A percentile compares a stretch with the other conserved stretches of the same genome.
Conservation (phyloP, 2,329 filamentous ascomycete genomes). For the Fusarium pseudonygamai region DNA sequence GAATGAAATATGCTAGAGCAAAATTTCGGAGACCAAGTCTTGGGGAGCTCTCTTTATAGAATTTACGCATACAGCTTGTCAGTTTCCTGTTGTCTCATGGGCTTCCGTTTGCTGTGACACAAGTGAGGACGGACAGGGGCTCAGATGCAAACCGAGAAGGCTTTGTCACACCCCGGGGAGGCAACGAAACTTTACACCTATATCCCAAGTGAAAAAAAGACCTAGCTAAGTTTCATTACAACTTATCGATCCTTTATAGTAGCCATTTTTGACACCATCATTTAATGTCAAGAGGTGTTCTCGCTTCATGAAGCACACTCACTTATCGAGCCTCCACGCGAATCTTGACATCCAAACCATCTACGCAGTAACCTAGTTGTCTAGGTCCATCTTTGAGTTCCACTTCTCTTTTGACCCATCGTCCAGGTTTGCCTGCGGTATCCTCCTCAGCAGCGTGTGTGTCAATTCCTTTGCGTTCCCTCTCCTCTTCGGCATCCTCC, state of each 20-base stretch:
- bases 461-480: constrained; percentile 29
- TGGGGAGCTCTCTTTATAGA: not conserved
- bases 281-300: too few species aligned
- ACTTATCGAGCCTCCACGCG: constrained; percentile 67
- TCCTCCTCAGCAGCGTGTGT: constrained; percentile 41
- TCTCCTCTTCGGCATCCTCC: constrained; percentile 54
- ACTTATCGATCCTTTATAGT: not conserved
- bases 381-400: constrained; percentile 82
- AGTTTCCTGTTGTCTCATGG: not conserved
- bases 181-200: not conserved
- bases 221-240: not conserved
- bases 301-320: not conserved
- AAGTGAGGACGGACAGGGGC: constrained; percentile 21
- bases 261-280: not conserved
- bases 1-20: not conserved
- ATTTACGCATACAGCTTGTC: constrained; percentile 1
- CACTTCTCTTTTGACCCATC: constrained; percentile 81
- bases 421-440: constrained; percentile 53
- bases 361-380: constrained; percentile 84
- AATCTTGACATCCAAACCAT: constrained; percentile 75
- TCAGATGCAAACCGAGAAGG: not conserved
- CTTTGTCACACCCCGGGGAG: constrained; percentile 4
- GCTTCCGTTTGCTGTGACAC: constrained; percentile 8
- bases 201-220: not conserved
- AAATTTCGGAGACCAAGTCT: not conserved